These are phyloP conservation scores for Triticum aestivum DNA, from an alignment of 176 grass and related monocot species.

Conservation along the genomic window IWGSC_CS_RefSeq_v2.1 NC_057811.1:460266743-460267242, in stretches of 20 bases:
- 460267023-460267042: not conserved
- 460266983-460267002: not conserved
- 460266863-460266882: not conserved
- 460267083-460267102: constrained; percentile 73
- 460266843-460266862: constrained; percentile 63
- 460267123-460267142: constrained; percentile 70
- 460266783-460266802: constrained; percentile 75
- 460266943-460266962: constrained; percentile 25
- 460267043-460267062: constrained; percentile 10
- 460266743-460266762: constrained; percentile 86
- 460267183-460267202: constrained; percentile 75
- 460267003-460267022: not conserved
- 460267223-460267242: constrained; percentile 66
- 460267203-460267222: constrained; percentile 92
- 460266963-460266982: constrained; percentile 11
- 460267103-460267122: constrained; percentile 81
- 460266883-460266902: not conserved
- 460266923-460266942: constrained; percentile 33
- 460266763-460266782: constrained; percentile 92
- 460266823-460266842: constrained; percentile 73
- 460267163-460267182: constrained; percentile 59
- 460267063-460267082: not conserved
- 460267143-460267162: constrained; percentile 57
- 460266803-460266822: constrained; percentile 69
- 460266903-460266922: not conserved